phyloP scores from a whole-genome alignment of 176 grass and related monocot genomes.

The maize (Zea mays) region Zm-B73-REFERENCE-NAM-5.0 NC_050100.1:7083001-7083500 shows the following conservation, averaged over 20 bases:
- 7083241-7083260: constrained; percentile 3
- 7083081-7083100: constrained; percentile 2
- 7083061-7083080: not conserved
- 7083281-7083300: constrained; percentile 39
- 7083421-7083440: not conserved
- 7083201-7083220: not conserved
- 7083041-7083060: not conserved
- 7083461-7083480: constrained; percentile 8
- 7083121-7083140: not conserved
- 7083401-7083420: not conserved
- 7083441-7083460: constrained; percentile 14
- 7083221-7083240: not conserved
- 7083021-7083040: not conserved
- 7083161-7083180: not conserved
- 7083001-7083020: not conserved
- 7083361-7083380: not conserved
- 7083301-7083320: constrained; percentile 5
- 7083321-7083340: not conserved
- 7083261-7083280: not conserved
- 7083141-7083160: not conserved
- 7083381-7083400: not conserved
- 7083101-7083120: not conserved
- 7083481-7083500: not conserved
- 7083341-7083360: constrained; percentile 6
- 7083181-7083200: not conserved